Conservation (phyloP, 805 yeast species). For the Candida odintsovae region DNA sequence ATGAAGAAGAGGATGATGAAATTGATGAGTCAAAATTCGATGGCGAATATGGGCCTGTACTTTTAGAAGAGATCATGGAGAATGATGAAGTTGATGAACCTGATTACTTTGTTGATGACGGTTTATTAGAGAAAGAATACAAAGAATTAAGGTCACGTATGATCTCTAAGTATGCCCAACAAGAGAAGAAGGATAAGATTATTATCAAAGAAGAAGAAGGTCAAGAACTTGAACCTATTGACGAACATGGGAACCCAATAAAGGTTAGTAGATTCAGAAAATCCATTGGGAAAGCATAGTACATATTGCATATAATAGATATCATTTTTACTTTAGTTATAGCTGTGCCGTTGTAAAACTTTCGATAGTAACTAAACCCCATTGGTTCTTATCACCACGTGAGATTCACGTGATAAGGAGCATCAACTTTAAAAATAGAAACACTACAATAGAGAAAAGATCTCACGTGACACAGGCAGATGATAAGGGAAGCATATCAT, state of each 20-base stretch:
- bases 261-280: conserved; percentile 66
- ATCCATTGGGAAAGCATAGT: conserved; percentile 27
- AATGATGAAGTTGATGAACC: conserved; percentile 27
- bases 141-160: conserved; percentile 25
- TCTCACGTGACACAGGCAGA: too few relatives aligned
- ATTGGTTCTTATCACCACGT: too few relatives aligned
- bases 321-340: too few relatives aligned
- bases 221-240: conserved; percentile 61
- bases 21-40: conserved; percentile 28
- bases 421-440: too few relatives aligned
- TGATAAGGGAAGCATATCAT: too few relatives aligned
- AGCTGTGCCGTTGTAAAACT: too few relatives aligned
- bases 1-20: conserved; percentile 26
- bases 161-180: conserved; percentile 22
- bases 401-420: neutral
- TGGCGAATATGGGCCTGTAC: conserved; percentile 32
- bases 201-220: conserved; percentile 37
- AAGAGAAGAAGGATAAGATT: neutral
- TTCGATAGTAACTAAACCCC: too few relatives aligned
- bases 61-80: conserved; percentile 39
- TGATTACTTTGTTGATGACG: conserved; percentile 22
- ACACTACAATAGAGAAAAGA: too few relatives aligned
- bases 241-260: conserved; percentile 53
- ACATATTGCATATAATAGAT: too few relatives aligned
- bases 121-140: conserved; percentile 26